Base-by-base conservation (phyloP, 163 green algal genomes). In the Scenedesmus sp. region DNA sequence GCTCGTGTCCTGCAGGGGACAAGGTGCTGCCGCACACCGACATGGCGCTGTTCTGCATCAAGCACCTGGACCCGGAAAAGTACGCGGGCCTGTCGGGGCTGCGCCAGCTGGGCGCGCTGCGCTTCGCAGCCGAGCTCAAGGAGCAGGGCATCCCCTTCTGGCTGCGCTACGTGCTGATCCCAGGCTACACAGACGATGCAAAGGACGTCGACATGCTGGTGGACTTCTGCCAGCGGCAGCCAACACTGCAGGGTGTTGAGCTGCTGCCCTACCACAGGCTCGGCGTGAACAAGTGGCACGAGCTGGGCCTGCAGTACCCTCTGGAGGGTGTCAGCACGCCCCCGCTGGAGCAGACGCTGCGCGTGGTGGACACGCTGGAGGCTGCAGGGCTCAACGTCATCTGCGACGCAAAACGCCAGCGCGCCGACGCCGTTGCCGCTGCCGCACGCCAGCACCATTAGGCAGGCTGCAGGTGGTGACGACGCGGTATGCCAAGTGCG, bases 201-300 rank as follows among this genome's bases (percentile, higher is more conserved):
- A 35, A 87, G 42, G 94, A 94, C 90, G 93, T 96, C 33, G 68
- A 93, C 20, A 56, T 49, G 44, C 90, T 96, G 12, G 86, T 94
- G 26, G 51, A 88, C 30, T 95, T 93, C 53, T 89, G 78, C 70
- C 81, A 87, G 33, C 26, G 42, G 33, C 78, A 84, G 49, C 59
- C 51, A 16, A 53, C 37, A 16, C 40, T 91, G n/a, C 86, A 94
- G 89, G 94, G 92, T 7, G 86, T 97, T 0, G 95, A 97, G 93
- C 83, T 97, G 90, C 92, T 97, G 92, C 95, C 95, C 3, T 97
- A 97, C 90, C 95, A 97, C 93, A 65, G 92, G 72, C 91, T 96
- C 26, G 94, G 95, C 30, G 42, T 86, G 33, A 93, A 95, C 89
- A 97, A 97, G 93, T 97, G 93, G 92, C 85, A 94, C 76, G 94